Evolutionary conservation across 441 rosid genomes (phyloP).

Genomic region (Pelargonium citronellum): DNA sequence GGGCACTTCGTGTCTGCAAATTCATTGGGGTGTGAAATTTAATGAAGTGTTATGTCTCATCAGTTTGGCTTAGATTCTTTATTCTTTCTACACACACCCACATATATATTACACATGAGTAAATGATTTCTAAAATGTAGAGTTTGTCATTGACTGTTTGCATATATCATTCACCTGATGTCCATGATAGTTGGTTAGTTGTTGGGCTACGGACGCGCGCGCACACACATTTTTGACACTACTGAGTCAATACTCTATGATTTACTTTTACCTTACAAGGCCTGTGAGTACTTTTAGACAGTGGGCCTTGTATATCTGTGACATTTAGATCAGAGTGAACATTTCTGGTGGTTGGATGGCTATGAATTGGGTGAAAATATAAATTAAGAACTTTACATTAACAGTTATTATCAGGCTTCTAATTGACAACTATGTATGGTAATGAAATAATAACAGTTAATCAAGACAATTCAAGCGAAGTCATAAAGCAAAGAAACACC

Average conservation of each 20-base stretch:
- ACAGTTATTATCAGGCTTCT: neutral
- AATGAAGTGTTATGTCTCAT: constrained; percentile 1
- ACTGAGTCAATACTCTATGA: neutral
- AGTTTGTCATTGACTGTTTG: neutral
- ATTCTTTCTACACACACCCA: too few species aligned
- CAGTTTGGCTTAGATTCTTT: neutral
- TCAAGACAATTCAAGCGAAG: neutral
- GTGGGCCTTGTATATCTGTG: neutral
- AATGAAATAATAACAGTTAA: neutral
- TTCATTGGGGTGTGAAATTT: too few species aligned
- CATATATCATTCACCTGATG: neutral
- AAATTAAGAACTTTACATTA: neutral
- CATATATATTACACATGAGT: neutral
- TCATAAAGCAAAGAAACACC: too few species aligned
- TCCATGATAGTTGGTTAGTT: neutral
- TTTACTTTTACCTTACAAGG: neutral
- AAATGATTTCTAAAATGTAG: neutral
- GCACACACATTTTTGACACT: neutral
- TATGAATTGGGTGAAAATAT: neutral
- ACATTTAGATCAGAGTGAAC: neutral
- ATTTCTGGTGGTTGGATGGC: neutral
- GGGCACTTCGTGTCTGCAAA: too few species aligned
- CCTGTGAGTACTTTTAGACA: neutral
- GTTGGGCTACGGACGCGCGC: too few species aligned
- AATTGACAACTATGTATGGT: neutral